Percentiles rank a stretch among this genome's conserved stretches.
These are phyloP conservation scores for Bruguiera gymnorhiza DNA, from an alignment of 345 rosid genomes.

Conservation along the genomic window DNA sequence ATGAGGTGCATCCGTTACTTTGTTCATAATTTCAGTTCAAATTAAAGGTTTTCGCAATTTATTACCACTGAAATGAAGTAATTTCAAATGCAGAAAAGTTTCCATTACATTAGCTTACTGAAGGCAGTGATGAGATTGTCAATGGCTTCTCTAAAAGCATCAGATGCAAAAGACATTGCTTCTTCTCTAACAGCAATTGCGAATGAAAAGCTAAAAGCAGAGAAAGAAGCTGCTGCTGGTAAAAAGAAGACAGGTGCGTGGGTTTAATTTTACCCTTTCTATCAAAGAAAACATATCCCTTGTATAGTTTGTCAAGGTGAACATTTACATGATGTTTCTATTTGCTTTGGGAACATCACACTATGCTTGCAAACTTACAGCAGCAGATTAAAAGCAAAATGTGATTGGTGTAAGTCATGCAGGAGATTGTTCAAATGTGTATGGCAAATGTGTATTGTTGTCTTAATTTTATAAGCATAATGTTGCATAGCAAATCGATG, in stretches of 20 bases:
- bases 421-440: no score
- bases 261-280: not conserved
- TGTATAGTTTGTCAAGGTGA: not conserved
- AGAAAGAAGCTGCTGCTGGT: constrained; percentile 72
- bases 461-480: no score
- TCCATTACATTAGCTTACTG: constrained; percentile 61
- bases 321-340: no score
- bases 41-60: not conserved
- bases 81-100: constrained; percentile 68
- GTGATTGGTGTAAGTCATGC: no score
- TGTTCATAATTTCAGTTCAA: not conserved
- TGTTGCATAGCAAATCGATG: no score
- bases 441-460: no score
- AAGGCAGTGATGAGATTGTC: constrained; percentile 85
- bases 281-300: not conserved
- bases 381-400: no score
- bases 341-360: no score
- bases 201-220: constrained; percentile 84
- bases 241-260: constrained; percentile 74
- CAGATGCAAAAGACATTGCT: constrained; percentile 86
- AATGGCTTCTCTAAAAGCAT: constrained; percentile 63
- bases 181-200: constrained; percentile 81
- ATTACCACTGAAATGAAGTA: constrained; percentile 1
- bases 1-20: constrained; percentile 51
- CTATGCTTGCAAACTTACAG: no score